These are phyloP conservation scores for Boletus tomentosulus DNA, from an alignment of 768 basidiomycete genomes.

Conservation along the genomic window DNA sequence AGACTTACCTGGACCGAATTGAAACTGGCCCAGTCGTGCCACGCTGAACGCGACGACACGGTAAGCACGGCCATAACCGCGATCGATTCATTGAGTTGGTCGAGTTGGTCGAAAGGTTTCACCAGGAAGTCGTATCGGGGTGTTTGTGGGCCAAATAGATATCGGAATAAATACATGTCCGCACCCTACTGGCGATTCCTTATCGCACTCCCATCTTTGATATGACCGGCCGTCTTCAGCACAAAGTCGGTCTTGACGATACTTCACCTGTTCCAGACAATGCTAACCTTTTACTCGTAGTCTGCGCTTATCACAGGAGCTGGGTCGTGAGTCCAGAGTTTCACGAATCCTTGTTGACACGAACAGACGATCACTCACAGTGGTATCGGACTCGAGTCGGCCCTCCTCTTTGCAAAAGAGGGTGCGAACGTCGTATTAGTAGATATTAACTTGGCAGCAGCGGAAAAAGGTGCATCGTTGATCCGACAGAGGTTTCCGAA, in stretches of 20 bases:
- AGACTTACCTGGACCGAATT: conserved; percentile 18
- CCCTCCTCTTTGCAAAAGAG: conserved; percentile 92
- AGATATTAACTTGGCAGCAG: conserved; percentile 80
- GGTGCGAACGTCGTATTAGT: conserved; percentile 88
- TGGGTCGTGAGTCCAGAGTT: conserved; percentile 61
- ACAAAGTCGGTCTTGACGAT: conserved; percentile 46
- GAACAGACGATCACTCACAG: conserved; percentile 39
- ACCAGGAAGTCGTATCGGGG: background rate
- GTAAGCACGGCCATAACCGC: too few relatives aligned
- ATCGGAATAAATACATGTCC: background rate
- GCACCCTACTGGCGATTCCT: background rate
- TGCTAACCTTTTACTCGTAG: conserved; percentile 33
- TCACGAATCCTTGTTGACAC: background rate
- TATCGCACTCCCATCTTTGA: conserved; percentile 5
- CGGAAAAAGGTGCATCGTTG: conserved; percentile 58
- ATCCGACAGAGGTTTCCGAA: conserved; percentile 67
- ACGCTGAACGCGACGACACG: background rate
- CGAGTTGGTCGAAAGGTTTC: too few relatives aligned
- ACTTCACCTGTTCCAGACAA: background rate
- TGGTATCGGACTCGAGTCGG: conserved; percentile 94
- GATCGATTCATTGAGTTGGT: too few relatives aligned
- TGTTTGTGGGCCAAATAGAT: conserved; percentile 4
- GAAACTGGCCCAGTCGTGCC: conserved; percentile 13
- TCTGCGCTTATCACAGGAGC: conserved; percentile 84
- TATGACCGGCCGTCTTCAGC: conserved; percentile 66